Evolutionary conservation across 1,139 yeast genomes (phyloP), one percentile per base, ranked within the genome.

Genomic region (Candida albicans): DNA sequence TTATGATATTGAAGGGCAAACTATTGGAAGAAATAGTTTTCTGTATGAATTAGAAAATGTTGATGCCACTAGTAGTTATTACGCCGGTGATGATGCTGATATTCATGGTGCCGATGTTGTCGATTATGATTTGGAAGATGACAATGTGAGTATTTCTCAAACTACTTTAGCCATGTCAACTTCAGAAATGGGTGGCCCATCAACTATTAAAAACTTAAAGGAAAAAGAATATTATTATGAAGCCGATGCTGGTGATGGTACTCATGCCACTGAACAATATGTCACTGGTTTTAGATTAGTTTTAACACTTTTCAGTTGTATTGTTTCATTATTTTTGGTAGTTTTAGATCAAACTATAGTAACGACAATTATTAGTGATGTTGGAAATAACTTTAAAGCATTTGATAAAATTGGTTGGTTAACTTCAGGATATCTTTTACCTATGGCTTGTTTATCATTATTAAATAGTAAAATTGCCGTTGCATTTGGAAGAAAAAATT

Each of bases 311-410:
- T 35, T 65, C 4, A 68, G 85, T 11, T 65, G 80, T 37, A 64
- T 74, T 27, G 55, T 73, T 32, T 64, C 77, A 13, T 54, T 81
- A 48, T 82, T 83, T 52, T 61, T 84, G 30, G 76, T 78, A n/a
- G 87, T 88, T 0, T 61, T 84, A 34, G 90, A 84, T 57, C 84
- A 81, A 53, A 83, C 88, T 8, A 82, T 84, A 47, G 78, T 81
- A 2, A 64, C 79, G 1, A 79, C 88, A 3, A 65, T 82, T 7
- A 62, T 83, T 41, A 71, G 81, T 8, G 67, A 68, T 2, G 81
- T 84, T 8, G 81, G 83, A 3, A 61, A 65, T 36, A 65, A 79
- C 50, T 82, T 84, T 55, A 56, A 69, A 33, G 72, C 71, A 6
- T 80, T 79, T 51, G 72, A 75, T 11, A 72, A 79, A 51, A 67